These are phyloP conservation scores for Brassica rapa DNA, from an alignment of 345 rosid species.

Conservation along the genomic window DNA sequence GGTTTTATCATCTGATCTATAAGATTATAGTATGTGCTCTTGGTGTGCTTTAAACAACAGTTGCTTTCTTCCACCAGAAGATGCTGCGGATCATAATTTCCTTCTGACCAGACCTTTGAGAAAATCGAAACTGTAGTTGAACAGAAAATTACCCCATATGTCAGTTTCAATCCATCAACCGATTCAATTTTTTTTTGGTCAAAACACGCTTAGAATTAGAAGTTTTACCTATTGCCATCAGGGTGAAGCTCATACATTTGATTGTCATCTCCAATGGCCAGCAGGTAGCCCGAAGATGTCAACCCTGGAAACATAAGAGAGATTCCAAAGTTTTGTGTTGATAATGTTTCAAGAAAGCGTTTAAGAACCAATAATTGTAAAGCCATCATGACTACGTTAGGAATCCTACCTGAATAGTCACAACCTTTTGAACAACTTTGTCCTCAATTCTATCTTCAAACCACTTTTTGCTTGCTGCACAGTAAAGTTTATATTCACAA, in stretches of 20 bases:
- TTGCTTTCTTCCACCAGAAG: neutral
- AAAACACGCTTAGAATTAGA: neutral
- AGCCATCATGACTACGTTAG: neutral
- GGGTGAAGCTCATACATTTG: conserved; percentile 93
- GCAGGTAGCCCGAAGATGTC: conserved; percentile 75
- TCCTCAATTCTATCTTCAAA: conserved; percentile 58
- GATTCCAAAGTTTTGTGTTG: neutral
- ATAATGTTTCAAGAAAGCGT: neutral
- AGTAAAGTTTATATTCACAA: neutral
- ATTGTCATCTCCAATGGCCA: conserved; percentile 75
- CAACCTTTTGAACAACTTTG: conserved; percentile 55
- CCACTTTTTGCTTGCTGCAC: conserved; percentile 81
- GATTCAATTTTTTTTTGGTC: neutral
- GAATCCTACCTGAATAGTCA: conserved; percentile 72
- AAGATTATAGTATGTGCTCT: neutral
- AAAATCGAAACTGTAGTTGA: conserved; percentile 74
- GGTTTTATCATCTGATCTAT: too few species aligned
- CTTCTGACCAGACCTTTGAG: conserved; percentile 82
- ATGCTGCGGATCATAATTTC: conserved; percentile 53
- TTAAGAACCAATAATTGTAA: neutral
- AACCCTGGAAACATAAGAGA: conserved; percentile 50
- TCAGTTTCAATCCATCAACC: neutral
- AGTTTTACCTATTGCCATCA: conserved; percentile 67
- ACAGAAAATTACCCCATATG: conserved; percentile 1
- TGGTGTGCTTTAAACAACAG: neutral